Conservation (phyloP, 768 basidiomycete species). For the Lanmaoa rubissima region DNA sequence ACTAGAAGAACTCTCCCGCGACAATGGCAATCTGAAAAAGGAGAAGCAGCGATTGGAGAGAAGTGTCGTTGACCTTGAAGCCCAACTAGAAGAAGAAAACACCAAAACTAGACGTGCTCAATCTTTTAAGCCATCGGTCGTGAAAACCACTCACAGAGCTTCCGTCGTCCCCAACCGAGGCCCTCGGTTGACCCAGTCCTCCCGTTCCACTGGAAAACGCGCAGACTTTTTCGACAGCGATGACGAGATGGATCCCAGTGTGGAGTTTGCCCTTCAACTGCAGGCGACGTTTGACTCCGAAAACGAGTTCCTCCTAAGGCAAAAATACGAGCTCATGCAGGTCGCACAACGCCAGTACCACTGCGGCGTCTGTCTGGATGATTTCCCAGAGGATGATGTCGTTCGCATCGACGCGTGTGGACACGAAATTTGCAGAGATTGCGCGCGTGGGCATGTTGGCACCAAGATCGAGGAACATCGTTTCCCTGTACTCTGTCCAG, state of each 20-base stretch:
- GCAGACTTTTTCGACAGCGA: background rate
- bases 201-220: background rate
- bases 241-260: constrained; percentile 10
- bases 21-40: constrained; percentile 23
- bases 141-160: background rate
- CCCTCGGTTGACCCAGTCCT: background rate
- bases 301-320: constrained; percentile 32
- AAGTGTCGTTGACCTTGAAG: constrained; percentile 17
- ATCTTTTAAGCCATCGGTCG: background rate
- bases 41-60: constrained; percentile 29
- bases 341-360: constrained; percentile 40
- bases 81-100: constrained; percentile 13
- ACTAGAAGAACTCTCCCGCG: constrained; percentile 36
- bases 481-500: constrained; percentile 61
- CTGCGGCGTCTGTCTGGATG: constrained; percentile 58
- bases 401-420: constrained; percentile 43
- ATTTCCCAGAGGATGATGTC: constrained; percentile 41
- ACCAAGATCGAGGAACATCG: constrained; percentile 50
- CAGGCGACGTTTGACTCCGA: constrained; percentile 45
- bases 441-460: constrained; percentile 43
- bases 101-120: background rate
- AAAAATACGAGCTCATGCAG: constrained; percentile 31
- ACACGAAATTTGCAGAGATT: constrained; percentile 55
- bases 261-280: constrained; percentile 28
- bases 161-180: background rate